Base-by-base conservation (phyloP, 768 basidiomycete genomes). In the Coprinellus aureogranulatus region DNA sequence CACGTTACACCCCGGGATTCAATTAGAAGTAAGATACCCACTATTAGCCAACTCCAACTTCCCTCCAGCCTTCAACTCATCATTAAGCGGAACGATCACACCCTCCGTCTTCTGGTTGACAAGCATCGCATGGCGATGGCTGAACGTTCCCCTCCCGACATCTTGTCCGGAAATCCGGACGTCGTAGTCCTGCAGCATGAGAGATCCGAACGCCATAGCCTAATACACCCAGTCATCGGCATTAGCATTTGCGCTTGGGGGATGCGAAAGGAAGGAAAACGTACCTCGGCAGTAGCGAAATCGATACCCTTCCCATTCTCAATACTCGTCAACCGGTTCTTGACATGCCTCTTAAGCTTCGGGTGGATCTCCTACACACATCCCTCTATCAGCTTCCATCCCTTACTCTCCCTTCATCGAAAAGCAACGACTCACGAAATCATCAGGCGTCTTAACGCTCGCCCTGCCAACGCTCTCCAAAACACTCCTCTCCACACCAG, bases 111-210 rank as follows among this genome's bases (percentile, higher is more conserved):
- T 81, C 70, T 96, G 94, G 66, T 97, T 85, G 1, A 96, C 91
- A 20, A 95, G 73, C 92, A 96, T 94, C 0, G 93, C 93, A 70
- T 96, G 94, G 5, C 89, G 77, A 52, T 92, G 90, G 61, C 89
- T 92, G 72, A 94, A 93, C 11, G 92, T 94, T 2, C 94, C 94
- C 39, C 94, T 70, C 0, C 94, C 94, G 0, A 94, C 92, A 67
- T 96, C 94, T 69, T 97, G 94, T 6, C 94, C 94, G 1, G 92
- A 94, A 30, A 97, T 91, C 16, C 94, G 83, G 9, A 97, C 81
- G 65, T 95, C 89, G 60, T 77, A 84, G 1, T 92, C 92, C 53
- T 92, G 88, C 2, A 83, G 72, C 85, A 96, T 83, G 31, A 96
- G 77, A 1, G 91, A 85, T 0, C 94, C 94, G 64, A 94, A 92